Percentiles rank a stretch among this genome's conserved stretches.
These are phyloP conservation scores for Fraxinus dipetala DNA, from an alignment of 305 asterid species.

Conservation along the genomic window DNA sequence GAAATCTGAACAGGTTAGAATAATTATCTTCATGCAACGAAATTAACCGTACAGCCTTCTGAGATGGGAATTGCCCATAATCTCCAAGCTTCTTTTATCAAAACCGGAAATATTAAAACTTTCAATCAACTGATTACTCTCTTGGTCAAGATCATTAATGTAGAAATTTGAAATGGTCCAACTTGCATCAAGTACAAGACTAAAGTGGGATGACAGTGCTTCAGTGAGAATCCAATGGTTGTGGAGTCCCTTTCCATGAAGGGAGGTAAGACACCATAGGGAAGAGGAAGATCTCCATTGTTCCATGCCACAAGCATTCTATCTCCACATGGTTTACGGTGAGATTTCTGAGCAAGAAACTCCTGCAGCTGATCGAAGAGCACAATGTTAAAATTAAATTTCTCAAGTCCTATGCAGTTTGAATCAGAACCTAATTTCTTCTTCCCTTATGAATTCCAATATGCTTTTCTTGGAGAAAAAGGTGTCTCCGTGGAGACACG, in stretches of 20 bases:
- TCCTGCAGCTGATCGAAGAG: slow-evolving; percentile 65
- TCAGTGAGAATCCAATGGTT: slow-evolving; percentile 73
- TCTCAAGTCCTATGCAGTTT: slow-evolving; percentile 7
- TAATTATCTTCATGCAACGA: slow-evolving; percentile 56
- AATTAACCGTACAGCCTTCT: slow-evolving; percentile 69
- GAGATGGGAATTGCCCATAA: slow-evolving; percentile 53
- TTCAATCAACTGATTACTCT: slow-evolving; percentile 14
- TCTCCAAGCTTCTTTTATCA: slow-evolving; percentile 54
- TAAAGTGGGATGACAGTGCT: slow-evolving; percentile 68
- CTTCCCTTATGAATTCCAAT: slow-evolving; percentile 48
- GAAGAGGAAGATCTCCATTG: slow-evolving; percentile 75
- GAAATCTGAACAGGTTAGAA: slow-evolving; percentile 47
- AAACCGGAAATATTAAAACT: slow-evolving; percentile 23
- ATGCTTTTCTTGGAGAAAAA: background rate
- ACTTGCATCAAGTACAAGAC: slow-evolving; percentile 78
- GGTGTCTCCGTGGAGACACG: too few species aligned
- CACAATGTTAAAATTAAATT: slow-evolving; percentile 18
- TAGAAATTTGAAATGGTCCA: slow-evolving; percentile 59
- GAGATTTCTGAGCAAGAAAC: slow-evolving; percentile 35
- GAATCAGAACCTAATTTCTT: slow-evolving; percentile 24
- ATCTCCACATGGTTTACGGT: slow-evolving; percentile 34
- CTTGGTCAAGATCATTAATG: slow-evolving; percentile 34
- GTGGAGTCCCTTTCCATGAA: slow-evolving; percentile 72
- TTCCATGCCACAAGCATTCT: slow-evolving; percentile 84
- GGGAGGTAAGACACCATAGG: slow-evolving; percentile 80